phyloP scores from a whole-genome alignment of 2,329 filamentous ascomycete species.

The Drechslera avenae region DNA sequence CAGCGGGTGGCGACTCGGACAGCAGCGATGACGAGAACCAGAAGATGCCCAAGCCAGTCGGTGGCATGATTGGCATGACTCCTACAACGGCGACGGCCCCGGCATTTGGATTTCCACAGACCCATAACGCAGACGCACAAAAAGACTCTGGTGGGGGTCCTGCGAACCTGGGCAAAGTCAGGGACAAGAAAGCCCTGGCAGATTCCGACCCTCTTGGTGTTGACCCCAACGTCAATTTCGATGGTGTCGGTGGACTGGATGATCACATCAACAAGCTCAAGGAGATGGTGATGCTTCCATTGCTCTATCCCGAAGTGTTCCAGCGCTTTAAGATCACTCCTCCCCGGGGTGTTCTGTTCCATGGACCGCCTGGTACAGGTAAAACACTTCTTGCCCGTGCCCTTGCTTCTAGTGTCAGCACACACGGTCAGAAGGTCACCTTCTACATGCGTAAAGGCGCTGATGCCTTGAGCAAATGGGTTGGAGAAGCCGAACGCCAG shows the following conservation, averaged over 20 bases:
- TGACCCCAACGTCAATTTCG: slow-evolving; percentile 90
- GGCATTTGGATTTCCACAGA: slow-evolving; percentile 61
- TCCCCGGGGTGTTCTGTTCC: slow-evolving; percentile 92
- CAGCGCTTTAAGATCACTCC: slow-evolving; percentile 89
- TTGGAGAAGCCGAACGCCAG: slow-evolving; percentile 96
- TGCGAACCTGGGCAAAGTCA: slow-evolving; percentile 89
- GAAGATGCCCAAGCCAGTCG: slow-evolving; percentile 59
- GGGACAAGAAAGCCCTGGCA: slow-evolving; percentile 87
- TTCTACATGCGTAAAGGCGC: slow-evolving; percentile 99
- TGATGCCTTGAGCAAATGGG: slow-evolving; percentile 97
- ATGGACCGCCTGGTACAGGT: slow-evolving; percentile 95
- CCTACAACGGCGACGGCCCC: slow-evolving; percentile 59
- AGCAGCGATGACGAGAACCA: slow-evolving; percentile 93
- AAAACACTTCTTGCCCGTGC: slow-evolving; percentile 96
- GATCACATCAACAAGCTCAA: slow-evolving; percentile 96
- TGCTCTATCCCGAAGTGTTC: slow-evolving; percentile 95
- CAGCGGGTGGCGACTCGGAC: slow-evolving; percentile 84
- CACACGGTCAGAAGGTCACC: slow-evolving; percentile 90
- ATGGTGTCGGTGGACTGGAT: slow-evolving; percentile 88
- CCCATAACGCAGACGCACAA: slow-evolving; percentile 62
- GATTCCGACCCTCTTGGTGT: slow-evolving; percentile 95
- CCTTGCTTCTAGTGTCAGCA: slow-evolving; percentile 86
- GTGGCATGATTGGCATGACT: slow-evolving; percentile 69
- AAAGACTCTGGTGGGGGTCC: slow-evolving; percentile 65
- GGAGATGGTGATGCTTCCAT: slow-evolving; percentile 94